Base-by-base conservation (phyloP, 2,329 filamentous ascomycete genomes). In the Ophiostoma populinum region DNA sequence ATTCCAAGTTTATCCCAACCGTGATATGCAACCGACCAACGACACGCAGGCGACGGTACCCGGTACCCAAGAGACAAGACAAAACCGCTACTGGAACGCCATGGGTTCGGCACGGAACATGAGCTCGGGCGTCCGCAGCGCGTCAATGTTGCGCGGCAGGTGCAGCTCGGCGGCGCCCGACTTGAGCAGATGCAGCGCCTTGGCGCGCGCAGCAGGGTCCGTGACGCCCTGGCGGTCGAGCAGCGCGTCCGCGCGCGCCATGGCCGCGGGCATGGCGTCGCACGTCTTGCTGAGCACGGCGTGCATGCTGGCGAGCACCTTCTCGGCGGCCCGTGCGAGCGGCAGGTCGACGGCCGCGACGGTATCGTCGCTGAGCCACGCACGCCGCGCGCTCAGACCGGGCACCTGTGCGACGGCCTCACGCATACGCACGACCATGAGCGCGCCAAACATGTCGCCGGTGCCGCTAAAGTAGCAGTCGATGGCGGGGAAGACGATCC, bases 381-480 rank as follows among this genome's bases (percentile, higher is more conserved):
- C 73, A 6, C 59, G 55, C 3, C 56, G 67, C 43, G 30, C n/a
- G n/a, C n/a, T n/a, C n/a, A n/a, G n/a, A n/a, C n/a, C n/a, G n/a
- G n/a, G n/a, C n/a, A n/a, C 28, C 50, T 2, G 46, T 52, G 13
- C 49, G 2, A 82, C 78, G 18, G 82, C 85, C 60, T 95, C 82
- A 39, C 87, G 76, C 49, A 98, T 73, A 20, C 87, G 75, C 26
- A 81, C 81, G 2, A 93, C 74, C 51, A 83, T 85, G 30, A 98
- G 65, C 7, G 87, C 87, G 20, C 85, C 87, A 51, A 98, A 95
- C 87, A 98, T 94, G 59, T 98, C 90, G 31, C 90, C 90, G 0
- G 92, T 95, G 26, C 90, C 90, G 47, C 80, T 85, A 57, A 95
- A 98, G 63, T 90, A 93, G 57, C 85, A 81, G 51, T 93, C 80